Percentiles rank a stretch among this genome's conserved stretches.
Evolutionary conservation across 1,139 yeast genomes (phyloP).

Genomic region (Petasospora rhodanensis): DNA sequence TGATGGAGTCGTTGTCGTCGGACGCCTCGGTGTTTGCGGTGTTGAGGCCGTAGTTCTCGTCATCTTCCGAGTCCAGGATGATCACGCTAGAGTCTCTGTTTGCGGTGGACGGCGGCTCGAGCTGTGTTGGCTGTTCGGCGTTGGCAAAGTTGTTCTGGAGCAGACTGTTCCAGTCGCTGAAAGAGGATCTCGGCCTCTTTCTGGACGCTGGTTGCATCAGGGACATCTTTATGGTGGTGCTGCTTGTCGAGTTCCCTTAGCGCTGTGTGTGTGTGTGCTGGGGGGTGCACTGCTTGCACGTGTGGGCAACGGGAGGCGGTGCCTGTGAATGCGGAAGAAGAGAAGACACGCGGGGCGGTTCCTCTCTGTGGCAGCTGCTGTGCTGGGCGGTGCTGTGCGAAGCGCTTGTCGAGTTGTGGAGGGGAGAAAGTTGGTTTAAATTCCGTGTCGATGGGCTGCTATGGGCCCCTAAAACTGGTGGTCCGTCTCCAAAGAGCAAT

Average conservation of each 20-base stretch:
- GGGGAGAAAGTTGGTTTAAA: too few species aligned
- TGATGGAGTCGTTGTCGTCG: slow-evolving; percentile 10
- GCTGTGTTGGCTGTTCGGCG: slow-evolving; percentile 1
- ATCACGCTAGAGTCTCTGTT: slow-evolving; percentile 25
- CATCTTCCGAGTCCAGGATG: slow-evolving; percentile 36
- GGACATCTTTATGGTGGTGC: slow-evolving; percentile 13
- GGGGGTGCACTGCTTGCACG: neutral
- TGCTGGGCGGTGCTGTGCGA: too few species aligned
- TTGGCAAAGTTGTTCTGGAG: slow-evolving; percentile 16
- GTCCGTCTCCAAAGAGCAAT: too few species aligned
- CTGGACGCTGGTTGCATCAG: slow-evolving; percentile 22
- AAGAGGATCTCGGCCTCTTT: slow-evolving; percentile 31
- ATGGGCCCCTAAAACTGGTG: too few species aligned
- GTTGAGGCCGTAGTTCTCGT: slow-evolving; percentile 27
- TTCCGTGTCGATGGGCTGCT: too few species aligned
- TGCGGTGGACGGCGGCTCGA: slow-evolving; percentile 5
- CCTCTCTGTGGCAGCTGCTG: too few species aligned
- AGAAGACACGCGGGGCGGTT: too few species aligned
- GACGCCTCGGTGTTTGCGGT: slow-evolving; percentile 7
- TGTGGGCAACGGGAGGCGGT: too few species aligned
- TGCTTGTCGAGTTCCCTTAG: too few species aligned
- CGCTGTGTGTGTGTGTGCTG: neutral
- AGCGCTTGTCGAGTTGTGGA: too few species aligned
- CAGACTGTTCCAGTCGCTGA: slow-evolving; percentile 23
- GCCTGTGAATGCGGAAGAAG: too few species aligned